phyloP scores from a whole-genome alignment of 2,329 filamentous ascomycete species.

The Ceratocystis ficicola region DNA sequence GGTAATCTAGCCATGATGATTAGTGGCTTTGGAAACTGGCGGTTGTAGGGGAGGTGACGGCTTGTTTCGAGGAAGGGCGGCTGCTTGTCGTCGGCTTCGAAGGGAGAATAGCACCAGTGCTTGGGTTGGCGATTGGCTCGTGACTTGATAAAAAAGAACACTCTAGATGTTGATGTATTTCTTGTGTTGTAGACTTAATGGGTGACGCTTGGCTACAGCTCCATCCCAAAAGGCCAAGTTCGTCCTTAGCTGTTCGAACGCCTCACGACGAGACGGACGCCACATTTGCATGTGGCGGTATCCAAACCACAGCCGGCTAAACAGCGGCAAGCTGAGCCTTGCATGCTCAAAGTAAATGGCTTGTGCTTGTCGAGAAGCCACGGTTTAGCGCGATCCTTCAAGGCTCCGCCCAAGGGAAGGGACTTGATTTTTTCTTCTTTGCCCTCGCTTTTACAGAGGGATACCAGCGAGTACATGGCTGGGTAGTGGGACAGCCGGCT shows the following conservation, averaged over 20 bases:
- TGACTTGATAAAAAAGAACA: background rate
- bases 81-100: background rate
- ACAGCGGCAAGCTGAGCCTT: background rate
- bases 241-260: constrained; percentile 14
- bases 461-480: background rate
- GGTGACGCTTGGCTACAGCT: constrained; percentile 11
- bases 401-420: constrained; percentile 1
- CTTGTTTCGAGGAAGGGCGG: background rate
- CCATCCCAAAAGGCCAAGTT: constrained; percentile 17
- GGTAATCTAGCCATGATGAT: constrained; percentile 21
- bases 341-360: background rate
- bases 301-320: background rate
- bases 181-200: background rate
- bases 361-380: background rate
- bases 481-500: background rate
- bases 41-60: background rate
- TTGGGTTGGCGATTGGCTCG: background rate
- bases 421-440: background rate
- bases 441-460: background rate
- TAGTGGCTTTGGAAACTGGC: background rate
- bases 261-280: background rate
- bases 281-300: background rate
- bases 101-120: background rate
- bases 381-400: constrained; percentile 1
- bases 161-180: background rate